Percentiles rank a stretch among this genome's conserved stretches.
Conservation (phyloP, 306 rosid species). For the Sindora glabra region DNA sequence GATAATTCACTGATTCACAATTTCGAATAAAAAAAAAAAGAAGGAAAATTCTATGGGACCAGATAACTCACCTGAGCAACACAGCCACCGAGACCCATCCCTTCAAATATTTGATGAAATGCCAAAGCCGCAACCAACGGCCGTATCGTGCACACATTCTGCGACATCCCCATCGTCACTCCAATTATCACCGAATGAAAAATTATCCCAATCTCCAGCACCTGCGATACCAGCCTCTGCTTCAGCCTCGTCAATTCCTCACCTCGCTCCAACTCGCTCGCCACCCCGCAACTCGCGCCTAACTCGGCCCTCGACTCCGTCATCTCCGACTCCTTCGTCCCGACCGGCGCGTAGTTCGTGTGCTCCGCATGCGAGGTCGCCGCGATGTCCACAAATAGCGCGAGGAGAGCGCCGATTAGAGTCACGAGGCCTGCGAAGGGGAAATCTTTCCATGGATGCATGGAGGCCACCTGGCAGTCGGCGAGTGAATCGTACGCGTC, state of each 20-base stretch:
- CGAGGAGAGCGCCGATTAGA: slow-evolving; percentile 47
- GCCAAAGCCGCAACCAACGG: slow-evolving; percentile 88
- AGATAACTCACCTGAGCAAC: slow-evolving; percentile 74
- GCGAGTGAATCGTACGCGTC: slow-evolving; percentile 81
- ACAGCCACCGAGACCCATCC: slow-evolving; percentile 96
- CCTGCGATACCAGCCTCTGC: slow-evolving; percentile 83
- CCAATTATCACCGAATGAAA: slow-evolving; percentile 91
- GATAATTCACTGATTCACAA: no score
- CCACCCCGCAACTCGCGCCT: slow-evolving; percentile 9
- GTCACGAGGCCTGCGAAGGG: slow-evolving; percentile 87
- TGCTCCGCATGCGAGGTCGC: slow-evolving; percentile 75
- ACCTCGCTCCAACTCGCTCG: background rate
- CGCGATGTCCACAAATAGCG: slow-evolving; percentile 67
- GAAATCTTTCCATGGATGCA: slow-evolving; percentile 83
- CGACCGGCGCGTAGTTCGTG: slow-evolving; percentile 45
- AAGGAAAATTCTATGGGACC: no score
- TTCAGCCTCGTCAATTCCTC: slow-evolving; percentile 44
- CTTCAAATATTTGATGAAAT: slow-evolving; percentile 92
- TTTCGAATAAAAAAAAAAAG: background rate
- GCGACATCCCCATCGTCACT: slow-evolving; percentile 92
- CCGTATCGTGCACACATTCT: slow-evolving; percentile 78
- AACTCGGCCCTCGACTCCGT: slow-evolving; percentile 11
- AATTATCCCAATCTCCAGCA: slow-evolving; percentile 82
- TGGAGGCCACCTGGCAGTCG: slow-evolving; percentile 72
- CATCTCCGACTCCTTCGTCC: slow-evolving; percentile 20